A percentile compares a stretch with the other conserved stretches of the same genome.
Conservation (phyloP, 2,329 filamentous ascomycete species). For the Aspergillus fumigatiaffinis region DNA sequence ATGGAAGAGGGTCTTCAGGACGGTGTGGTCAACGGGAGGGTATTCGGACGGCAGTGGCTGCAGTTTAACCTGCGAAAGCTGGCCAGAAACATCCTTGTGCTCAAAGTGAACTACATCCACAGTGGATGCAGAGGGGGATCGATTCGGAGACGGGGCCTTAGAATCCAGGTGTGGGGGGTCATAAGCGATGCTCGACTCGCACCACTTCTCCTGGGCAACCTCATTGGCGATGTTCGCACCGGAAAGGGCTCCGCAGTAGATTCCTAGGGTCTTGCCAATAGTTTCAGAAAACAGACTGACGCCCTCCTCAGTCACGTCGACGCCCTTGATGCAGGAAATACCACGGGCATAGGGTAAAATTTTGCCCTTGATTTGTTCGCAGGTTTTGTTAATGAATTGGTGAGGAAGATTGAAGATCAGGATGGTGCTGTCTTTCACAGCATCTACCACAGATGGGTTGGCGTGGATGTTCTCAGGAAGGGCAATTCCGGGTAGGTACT, state of each 20-base stretch:
- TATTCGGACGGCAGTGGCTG: slow-evolving; percentile 76
- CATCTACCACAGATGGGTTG: slow-evolving; percentile 52
- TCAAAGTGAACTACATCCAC: slow-evolving; percentile 50
- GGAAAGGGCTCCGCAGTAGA: slow-evolving; percentile 93
- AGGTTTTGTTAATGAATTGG: slow-evolving; percentile 80
- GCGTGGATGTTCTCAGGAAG: slow-evolving; percentile 67
- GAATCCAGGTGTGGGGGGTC: slow-evolving; percentile 88
- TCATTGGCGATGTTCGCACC: slow-evolving; percentile 96
- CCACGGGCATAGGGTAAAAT: slow-evolving; percentile 89
- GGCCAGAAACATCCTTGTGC: slow-evolving; percentile 67
- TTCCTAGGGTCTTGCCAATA: slow-evolving; percentile 84
- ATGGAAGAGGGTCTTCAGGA: slow-evolving; percentile 84
- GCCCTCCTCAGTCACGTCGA: slow-evolving; percentile 82
- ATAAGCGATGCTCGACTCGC: slow-evolving; percentile 94
- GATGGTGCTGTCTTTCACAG: slow-evolving; percentile 79
- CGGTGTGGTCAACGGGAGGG: slow-evolving; percentile 77
- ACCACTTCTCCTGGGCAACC: slow-evolving; percentile 93
- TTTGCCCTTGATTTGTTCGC: slow-evolving; percentile 77
- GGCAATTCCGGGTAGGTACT: slow-evolving; percentile 87
- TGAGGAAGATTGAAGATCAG: slow-evolving; percentile 97
- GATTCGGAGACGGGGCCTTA: slow-evolving; percentile 61
- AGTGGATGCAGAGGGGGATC: slow-evolving; percentile 50
- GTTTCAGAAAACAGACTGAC: slow-evolving; percentile 90
- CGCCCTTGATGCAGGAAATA: slow-evolving; percentile 97
- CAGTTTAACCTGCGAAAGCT: slow-evolving; percentile 65